Base-by-base conservation (phyloP, 208 protist genomes). In the Leishmania turanica region DNA sequence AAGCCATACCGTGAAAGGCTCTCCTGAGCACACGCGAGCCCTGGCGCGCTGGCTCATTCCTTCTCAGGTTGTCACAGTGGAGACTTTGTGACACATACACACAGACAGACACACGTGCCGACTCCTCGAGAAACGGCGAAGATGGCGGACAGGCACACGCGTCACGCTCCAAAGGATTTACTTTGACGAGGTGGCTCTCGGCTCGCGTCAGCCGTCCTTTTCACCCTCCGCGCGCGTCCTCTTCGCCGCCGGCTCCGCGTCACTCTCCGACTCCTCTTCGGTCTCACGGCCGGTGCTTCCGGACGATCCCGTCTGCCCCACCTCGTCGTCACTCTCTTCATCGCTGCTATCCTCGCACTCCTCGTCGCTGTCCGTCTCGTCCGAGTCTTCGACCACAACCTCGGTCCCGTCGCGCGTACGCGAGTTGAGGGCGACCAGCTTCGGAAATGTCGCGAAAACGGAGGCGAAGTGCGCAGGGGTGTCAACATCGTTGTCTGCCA, bases 401-500 rank as follows among this genome's bases (percentile, higher is more conserved):
- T 96, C 93, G 58, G 80, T 70, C 1, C 93, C 91, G 49, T 93
- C 88, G 21, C 81, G 74, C 49, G 80, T 86, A 31, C 86, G 82
- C 0, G 84, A 89, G 84, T 97, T 92, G 5, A 97, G 83, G 11
- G 81, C 89, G 1, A 78, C 69, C 49, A 97, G 79, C 27, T 74
- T 77, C 15, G 90, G 86, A 73, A 97, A 95, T 2, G 88, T n/a
- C 37, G 21, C 87, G 68, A 97, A 95, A 2, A 93, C 73, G 19
- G 81, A 78, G 31, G 79, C 54, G 65, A 93, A 93, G 73, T 86
- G 60, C 4, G 80, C 80, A n/a, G 79, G 62, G 15, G 88, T 89
- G 75, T 91, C 83, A 27, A 92, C 91, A 2, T 70, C 66, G 81
- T 96, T 96, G 81, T 94, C 89, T 0, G 81, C 82, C 45, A 90